A percentile compares a stretch with the other conserved stretches of the same genome.
Evolutionary conservation across 2,329 filamentous ascomycete genomes (phyloP).

Genomic region (Apiospora aurea): DNA sequence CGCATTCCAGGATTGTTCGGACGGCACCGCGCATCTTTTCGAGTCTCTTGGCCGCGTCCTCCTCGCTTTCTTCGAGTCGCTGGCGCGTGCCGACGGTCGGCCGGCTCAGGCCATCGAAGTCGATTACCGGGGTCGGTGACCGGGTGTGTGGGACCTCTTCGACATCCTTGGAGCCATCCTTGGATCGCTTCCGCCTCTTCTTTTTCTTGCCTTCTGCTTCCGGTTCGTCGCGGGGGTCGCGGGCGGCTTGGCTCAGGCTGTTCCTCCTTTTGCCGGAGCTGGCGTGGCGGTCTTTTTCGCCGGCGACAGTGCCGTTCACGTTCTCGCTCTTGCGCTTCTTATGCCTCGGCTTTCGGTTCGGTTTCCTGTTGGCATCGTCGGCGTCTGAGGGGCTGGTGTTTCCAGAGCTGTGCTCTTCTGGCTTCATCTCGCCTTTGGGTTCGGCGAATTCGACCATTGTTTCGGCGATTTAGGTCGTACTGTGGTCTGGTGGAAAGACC

Average conservation of each 20-base stretch:
- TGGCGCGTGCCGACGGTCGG: slow-evolving; percentile 70
- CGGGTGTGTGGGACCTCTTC: slow-evolving; percentile 45
- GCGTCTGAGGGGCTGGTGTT: slow-evolving; percentile 37
- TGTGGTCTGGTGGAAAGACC: not conserved
- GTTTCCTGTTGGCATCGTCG: slow-evolving; percentile 41
- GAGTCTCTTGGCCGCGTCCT: slow-evolving; percentile 58
- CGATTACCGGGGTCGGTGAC: slow-evolving; percentile 64
- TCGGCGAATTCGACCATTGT: slow-evolving; percentile 41
- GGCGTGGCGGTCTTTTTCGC: slow-evolving; percentile 32
- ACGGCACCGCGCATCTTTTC: slow-evolving; percentile 68
- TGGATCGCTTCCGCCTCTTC: slow-evolving; percentile 43
- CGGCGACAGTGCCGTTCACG: slow-evolving; percentile 39
- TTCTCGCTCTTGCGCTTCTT: slow-evolving; percentile 37
- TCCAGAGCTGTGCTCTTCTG: slow-evolving; percentile 30
- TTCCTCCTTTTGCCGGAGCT: slow-evolving; percentile 50
- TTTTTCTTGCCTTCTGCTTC: slow-evolving; percentile 45
- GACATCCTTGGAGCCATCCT: not conserved
- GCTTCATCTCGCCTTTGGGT: slow-evolving; percentile 29
- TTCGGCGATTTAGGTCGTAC: not conserved
- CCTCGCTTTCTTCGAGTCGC: slow-evolving; percentile 63
- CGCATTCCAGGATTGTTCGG: slow-evolving; percentile 70
- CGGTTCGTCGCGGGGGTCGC: slow-evolving; percentile 65
- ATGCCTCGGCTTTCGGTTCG: slow-evolving; percentile 42
- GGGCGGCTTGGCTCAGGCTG: slow-evolving; percentile 67
- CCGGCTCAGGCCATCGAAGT: slow-evolving; percentile 67